Evolutionary conservation across 2,329 filamentous ascomycete genomes (phyloP), one percentile per base, ranked within the genome.

Genomic region (Talaromyces sp.): DNA sequence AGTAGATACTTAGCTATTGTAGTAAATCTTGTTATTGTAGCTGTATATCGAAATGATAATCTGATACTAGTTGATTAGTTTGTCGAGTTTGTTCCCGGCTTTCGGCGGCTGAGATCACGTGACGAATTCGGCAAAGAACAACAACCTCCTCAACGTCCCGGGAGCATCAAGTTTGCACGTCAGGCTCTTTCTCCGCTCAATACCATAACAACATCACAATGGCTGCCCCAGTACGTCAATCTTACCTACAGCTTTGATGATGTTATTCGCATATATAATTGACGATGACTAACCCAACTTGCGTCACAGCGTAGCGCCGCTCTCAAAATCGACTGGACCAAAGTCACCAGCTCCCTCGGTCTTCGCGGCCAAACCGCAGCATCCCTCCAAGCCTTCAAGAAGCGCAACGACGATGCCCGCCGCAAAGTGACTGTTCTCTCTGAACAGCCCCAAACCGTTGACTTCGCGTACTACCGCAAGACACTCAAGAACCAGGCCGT

Each of bases 301-400:
- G 47, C 35, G 65, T 67, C 68, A 75, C 75, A 98, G 94, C 91
- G 93, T 87, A 97, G 92, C 88, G 93, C 94, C 86, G 93, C 94
- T 83, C 88, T 96, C 83, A 99, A 98, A 89, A 88, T 99, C 87
- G 95, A 99, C 89, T 99, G 95, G 95, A 88, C 88, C 84, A 95
- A 96, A 85, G 88, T 99, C 78, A 90, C 90, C 83, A 88, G 87
- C 83, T 96, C 94, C 78, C 93, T 99, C 76, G 94, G 94, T 81
- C 92, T 99, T 81, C 92, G 92, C 81, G 95, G 95, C 80, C 91
- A 93, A 85, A 99, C 95, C 73, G 93, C 92, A 73, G 84, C 90
- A 75, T 90, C 94, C 68, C 92, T 99, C 68, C 90, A 94, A 80
- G 87, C 92, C 71, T 99, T 99, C 90, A 99, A 99, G 89, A 95